Conservation (phyloP, 1,139 yeast species). For the Petasospora rhodanensis region DNA sequence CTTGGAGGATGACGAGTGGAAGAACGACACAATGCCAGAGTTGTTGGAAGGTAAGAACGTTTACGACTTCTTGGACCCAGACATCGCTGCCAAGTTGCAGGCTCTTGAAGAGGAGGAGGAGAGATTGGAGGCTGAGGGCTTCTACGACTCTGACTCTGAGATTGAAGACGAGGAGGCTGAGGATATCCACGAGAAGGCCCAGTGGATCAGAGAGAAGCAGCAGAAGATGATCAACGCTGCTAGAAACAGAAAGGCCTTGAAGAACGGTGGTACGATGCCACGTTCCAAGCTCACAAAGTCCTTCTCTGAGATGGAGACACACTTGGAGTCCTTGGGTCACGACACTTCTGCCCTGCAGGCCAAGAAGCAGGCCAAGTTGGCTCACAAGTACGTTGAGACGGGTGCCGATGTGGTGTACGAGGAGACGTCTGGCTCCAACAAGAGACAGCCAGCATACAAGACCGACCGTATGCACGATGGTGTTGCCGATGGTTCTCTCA, state of each 20-base stretch:
- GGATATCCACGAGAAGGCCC: constrained; percentile 81
- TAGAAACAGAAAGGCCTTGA: constrained; percentile 79
- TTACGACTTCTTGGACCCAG: constrained; percentile 95
- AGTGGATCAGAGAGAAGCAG: constrained; percentile 94
- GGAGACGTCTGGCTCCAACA: constrained; percentile 37
- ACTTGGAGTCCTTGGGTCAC: constrained; percentile 85
- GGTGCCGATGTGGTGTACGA: constrained; percentile 77
- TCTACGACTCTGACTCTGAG: constrained; percentile 87
- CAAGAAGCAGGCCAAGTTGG: constrained; percentile 39
- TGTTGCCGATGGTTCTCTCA: constrained; percentile 74
- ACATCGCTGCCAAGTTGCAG: constrained; percentile 85
- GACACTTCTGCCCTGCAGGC: constrained; percentile 64
- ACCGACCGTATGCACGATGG: constrained; percentile 84
- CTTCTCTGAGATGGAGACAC: constrained; percentile 76
- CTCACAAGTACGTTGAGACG: constrained; percentile 41
- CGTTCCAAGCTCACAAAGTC: constrained; percentile 82
- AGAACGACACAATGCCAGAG: constrained; percentile 96
- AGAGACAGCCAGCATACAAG: constrained; percentile 42
- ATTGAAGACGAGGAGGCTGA: constrained; percentile 62
- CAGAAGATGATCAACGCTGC: constrained; percentile 89
- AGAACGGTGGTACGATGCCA: constrained; percentile 89
- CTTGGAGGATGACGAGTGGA: constrained; percentile 96
- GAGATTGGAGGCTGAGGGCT: constrained; percentile 87
- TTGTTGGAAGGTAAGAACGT: constrained; percentile 93
- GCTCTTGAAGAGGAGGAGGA: constrained; percentile 98